phyloP scores from a whole-genome alignment of 441 rosid genomes.

The Erysimum cheiri region DNA sequence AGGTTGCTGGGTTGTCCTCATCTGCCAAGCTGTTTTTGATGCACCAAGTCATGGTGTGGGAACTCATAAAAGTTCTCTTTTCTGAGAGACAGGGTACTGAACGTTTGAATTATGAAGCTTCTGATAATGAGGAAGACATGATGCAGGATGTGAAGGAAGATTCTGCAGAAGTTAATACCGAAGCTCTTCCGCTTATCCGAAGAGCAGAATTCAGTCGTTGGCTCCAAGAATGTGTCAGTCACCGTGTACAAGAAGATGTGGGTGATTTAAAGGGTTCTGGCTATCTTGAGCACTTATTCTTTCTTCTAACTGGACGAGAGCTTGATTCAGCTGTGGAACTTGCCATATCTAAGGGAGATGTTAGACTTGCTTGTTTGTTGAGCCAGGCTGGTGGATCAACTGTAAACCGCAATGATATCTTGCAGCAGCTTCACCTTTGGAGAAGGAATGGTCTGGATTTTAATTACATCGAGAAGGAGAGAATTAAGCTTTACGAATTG shows the following conservation, averaged over 20 bases:
- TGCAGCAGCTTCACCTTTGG: constrained; percentile 87
- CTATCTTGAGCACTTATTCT: constrained; percentile 82
- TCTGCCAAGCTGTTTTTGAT: constrained; percentile 75
- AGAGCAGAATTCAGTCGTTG: constrained; percentile 96
- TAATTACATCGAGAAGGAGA: constrained; percentile 83
- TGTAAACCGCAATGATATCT: constrained; percentile 73
- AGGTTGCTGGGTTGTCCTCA: constrained; percentile 73
- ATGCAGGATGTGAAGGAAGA: constrained; percentile 85
- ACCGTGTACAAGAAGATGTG: constrained; percentile 89
- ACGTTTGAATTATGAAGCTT: constrained; percentile 60
- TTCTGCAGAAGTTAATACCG: constrained; percentile 69
- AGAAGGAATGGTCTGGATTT: constrained; percentile 88
- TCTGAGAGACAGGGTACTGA: constrained; percentile 73
- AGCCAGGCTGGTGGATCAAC: constrained; percentile 97
- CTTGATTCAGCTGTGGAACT: constrained; percentile 88
- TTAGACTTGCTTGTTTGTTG: constrained; percentile 90
- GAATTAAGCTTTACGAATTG: constrained; percentile 84
- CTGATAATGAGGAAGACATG: constrained; percentile 91
- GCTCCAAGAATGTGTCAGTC: constrained; percentile 93
- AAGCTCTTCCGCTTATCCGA: constrained; percentile 86
- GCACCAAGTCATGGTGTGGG: constrained; percentile 98
- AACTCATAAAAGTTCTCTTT: constrained; percentile 90
- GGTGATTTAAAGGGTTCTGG: constrained; percentile 72
- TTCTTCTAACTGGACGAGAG: constrained; percentile 88
- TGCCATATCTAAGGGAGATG: constrained; percentile 93